Evolutionary conservation across 371 early-diverging fungal species (phyloP).

Genomic region (Mucor sp.): DNA sequence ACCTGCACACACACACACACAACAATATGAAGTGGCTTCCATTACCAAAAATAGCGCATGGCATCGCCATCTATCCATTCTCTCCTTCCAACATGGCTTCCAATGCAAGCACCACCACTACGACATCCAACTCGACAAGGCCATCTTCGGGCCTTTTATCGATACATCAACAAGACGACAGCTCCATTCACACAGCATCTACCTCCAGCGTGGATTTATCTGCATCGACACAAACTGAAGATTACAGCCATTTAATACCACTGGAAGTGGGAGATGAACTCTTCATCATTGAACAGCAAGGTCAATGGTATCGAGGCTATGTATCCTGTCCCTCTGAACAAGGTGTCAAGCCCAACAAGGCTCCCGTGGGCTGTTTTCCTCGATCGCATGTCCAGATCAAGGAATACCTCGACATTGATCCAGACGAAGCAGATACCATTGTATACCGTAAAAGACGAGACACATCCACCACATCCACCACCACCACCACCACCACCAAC

Average conservation of each 20-base stretch:
- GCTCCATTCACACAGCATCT: constrained; percentile 30
- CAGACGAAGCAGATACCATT: constrained; percentile 21
- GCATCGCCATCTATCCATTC: constrained; percentile 55
- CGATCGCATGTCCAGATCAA: constrained; percentile 60
- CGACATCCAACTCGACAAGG: constrained; percentile 11
- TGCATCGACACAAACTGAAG: constrained; percentile 25
- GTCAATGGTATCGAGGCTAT: constrained; percentile 71
- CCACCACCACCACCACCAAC: background rate
- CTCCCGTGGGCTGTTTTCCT: constrained; percentile 67
- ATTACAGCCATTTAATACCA: constrained; percentile 39
- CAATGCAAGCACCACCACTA: background rate
- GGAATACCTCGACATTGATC: constrained; percentile 45
- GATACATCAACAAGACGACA: constrained; percentile 17
- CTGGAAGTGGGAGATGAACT: constrained; percentile 63
- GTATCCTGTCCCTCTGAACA: constrained; percentile 51
- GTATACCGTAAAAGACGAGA: constrained; percentile 11
- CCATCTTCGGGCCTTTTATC: constrained; percentile 29
- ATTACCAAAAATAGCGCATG: constrained; percentile 55
- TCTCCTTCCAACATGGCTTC: constrained; percentile 33
- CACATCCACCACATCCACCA: background rate
- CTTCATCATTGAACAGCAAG: constrained; percentile 56
- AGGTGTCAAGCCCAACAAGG: constrained; percentile 43
- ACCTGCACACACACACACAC: background rate
- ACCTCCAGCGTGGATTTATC: constrained; percentile 29
- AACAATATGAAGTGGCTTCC: constrained; percentile 52